Conservation (phyloP, 1,139 yeast species). For the Kazachstania sp. region DNA sequence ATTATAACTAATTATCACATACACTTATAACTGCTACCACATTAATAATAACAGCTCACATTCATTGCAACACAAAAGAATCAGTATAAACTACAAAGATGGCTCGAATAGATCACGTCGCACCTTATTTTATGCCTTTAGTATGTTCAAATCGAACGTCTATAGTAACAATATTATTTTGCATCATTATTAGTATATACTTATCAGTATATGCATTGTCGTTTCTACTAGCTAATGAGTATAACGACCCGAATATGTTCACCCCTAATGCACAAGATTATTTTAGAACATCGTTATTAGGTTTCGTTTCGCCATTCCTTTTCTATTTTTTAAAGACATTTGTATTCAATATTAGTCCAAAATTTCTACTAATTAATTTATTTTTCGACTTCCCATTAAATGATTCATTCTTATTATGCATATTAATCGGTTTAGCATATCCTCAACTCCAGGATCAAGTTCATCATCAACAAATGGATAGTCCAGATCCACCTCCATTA, state of each 20-base stretch:
- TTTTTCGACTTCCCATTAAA: conserved; percentile 26
- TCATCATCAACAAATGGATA: neutral
- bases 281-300: conserved; percentile 29
- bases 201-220: conserved; percentile 17
- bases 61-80: too few relatives aligned
- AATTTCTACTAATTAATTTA: conserved; percentile 17
- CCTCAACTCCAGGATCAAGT: conserved; percentile 28
- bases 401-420: conserved; percentile 28
- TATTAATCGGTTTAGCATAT: conserved; percentile 29
- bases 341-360: conserved; percentile 17
- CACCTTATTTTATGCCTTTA: conserved; percentile 29
- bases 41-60: neutral
- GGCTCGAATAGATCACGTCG: conserved; percentile 28
- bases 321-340: conserved; percentile 25
- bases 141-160: conserved; percentile 26
- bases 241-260: conserved; percentile 26
- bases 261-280: conserved; percentile 32
- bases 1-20: too few relatives aligned
- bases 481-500: neutral
- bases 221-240: conserved; percentile 17
- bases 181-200: conserved; percentile 11
- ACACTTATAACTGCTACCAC: too few relatives aligned
- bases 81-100: conserved; percentile 8
- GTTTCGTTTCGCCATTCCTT: conserved; percentile 29
- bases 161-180: conserved; percentile 14